phyloP scores from a whole-genome alignment of 768 basidiomycete genomes.

The Dacryopinax primogenitus region DNA sequence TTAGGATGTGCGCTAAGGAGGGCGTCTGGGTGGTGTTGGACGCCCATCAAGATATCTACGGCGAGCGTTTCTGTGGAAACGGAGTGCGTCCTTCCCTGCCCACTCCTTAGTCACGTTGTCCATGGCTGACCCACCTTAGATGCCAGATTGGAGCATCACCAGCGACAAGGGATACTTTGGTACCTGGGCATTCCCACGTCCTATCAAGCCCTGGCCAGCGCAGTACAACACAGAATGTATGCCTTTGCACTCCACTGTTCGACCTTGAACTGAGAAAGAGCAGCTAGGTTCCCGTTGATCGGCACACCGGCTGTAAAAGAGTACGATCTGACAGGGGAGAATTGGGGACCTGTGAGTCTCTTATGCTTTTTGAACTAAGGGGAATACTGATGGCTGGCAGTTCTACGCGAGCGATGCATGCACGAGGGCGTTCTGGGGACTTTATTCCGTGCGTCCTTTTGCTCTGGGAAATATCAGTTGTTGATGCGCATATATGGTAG shows the following conservation, averaged over 20 bases:
- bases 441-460: neutral
- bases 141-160: constrained; percentile 3
- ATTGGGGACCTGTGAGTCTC: neutral
- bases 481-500: neutral
- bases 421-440: neutral
- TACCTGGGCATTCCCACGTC: neutral
- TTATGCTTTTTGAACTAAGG: neutral
- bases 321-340: constrained; percentile 3
- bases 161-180: constrained; percentile 1
- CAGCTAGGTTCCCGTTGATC: neutral
- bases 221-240: neutral
- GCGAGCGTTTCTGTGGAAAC: constrained; percentile 2
- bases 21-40: constrained; percentile 3
- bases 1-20: neutral
- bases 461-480: neutral
- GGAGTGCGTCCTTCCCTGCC: neutral
- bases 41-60: constrained; percentile 1
- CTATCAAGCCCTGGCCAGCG: neutral
- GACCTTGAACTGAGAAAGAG: neutral
- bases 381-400: neutral
- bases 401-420: constrained; percentile 5
- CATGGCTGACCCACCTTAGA: neutral
- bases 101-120: neutral
- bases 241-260: neutral
- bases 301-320: neutral